Evolutionary conservation across 1,139 yeast genomes (phyloP), one percentile per base, ranked within the genome.

Genomic region (Candida gigantensis): DNA sequence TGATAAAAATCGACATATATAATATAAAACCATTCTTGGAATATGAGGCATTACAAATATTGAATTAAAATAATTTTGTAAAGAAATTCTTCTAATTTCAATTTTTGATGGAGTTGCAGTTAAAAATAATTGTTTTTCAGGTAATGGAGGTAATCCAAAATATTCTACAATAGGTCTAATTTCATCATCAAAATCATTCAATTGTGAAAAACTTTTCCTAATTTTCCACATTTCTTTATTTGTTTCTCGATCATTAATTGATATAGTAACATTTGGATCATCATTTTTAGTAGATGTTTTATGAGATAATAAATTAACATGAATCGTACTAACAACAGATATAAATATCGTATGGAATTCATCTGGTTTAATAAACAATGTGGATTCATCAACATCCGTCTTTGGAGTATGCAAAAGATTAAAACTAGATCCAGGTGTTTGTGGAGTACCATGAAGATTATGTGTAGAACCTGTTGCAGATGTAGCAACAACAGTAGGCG

Each of bases 161-260:
- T 77, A 63, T 40, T 77, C 79, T 10, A 78, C 68, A 17, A 75
- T 67, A 4, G 78, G 72, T 38, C 85, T 62, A 6, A 84, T 62
- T 34, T 72, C 75, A 19, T 62, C 59, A 55, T 85, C 90, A 39
- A 87, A 69, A 10, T 70, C 68, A 6, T 61, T 45, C 18, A 87
- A 58, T 48, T 82, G 83, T 1, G 72, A 61, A 39, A 75, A 70
- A 3, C 80, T 65, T 51, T 88, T 87, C 19, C 80, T 62, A 36
- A 84, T 73, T 46, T 80, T 72, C 85, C 94, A 87, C 72, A 84
- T 74, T 51, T 81, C 87, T 47, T 80, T 80, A 20, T 65, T 68
- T 1, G 81, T 62, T 7, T 65, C 76, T 20, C 79, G 67, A 51
- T 85, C 92, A 21, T 71, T 64, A 3, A 83, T 74, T 2, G 81